These are phyloP conservation scores for Termitomyces bulborhizus DNA, from an alignment of 768 basidiomycete genomes.

Conservation along the genomic window DNA sequence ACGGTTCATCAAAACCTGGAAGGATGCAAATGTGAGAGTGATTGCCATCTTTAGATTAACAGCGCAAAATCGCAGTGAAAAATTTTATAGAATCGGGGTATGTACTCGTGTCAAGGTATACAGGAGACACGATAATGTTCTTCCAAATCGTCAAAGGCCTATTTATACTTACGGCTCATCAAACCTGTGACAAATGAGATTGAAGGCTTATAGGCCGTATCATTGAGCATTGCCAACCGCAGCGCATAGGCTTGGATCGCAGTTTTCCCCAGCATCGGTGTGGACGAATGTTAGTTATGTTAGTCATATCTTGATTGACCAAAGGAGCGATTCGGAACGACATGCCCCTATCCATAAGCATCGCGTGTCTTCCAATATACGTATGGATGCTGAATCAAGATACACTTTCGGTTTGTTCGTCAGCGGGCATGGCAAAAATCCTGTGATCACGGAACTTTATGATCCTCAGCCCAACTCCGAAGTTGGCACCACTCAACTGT, in stretches of 20 bases:
- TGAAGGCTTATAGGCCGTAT: too few species aligned
- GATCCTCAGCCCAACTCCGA: not conserved
- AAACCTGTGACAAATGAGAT: not conserved
- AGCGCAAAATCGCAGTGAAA: not conserved
- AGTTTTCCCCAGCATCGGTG: too few species aligned
- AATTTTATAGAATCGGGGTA: too few species aligned
- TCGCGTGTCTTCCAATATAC: not conserved
- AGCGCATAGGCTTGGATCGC: not conserved
- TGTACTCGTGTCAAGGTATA: not conserved
- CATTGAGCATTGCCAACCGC: too few species aligned
- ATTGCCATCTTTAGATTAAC: not conserved
- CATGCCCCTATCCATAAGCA: not conserved
- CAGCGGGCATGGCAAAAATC: not conserved
- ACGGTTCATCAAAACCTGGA: too few species aligned
- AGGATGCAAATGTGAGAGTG: not conserved
- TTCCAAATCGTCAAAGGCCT: not conserved
- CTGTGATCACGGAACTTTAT: not conserved
- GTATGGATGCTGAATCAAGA: not conserved
- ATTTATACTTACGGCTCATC: too few species aligned
- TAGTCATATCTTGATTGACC: too few species aligned
- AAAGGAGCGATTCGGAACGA: not conserved
- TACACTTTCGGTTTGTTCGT: not conserved
- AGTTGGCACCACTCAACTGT: not conserved
- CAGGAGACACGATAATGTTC: not conserved
- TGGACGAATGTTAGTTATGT: too few species aligned